Conservation (phyloP, 1,284 basidiomycete species). For the Stereum hirsutum region DNA sequence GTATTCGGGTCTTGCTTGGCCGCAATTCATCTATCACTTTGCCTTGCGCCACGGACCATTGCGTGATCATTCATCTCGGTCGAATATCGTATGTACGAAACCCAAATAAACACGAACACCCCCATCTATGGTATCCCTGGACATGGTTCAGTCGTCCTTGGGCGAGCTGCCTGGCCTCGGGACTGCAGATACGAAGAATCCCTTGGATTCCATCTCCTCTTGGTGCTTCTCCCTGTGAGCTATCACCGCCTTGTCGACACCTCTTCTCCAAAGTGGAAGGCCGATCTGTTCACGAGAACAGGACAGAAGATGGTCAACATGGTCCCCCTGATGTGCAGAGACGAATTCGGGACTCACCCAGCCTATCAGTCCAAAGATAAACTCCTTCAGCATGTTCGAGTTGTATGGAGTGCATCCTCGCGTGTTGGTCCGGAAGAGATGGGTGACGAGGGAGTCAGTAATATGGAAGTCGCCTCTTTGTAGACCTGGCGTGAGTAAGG, state of each 20-base stretch:
- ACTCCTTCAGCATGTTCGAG: constrained; percentile 46
- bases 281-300: constrained; percentile 29
- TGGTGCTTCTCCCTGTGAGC: constrained; percentile 38
- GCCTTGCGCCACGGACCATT: too few relatives aligned
- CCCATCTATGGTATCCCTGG: too few relatives aligned
- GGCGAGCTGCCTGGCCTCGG: too few relatives aligned
- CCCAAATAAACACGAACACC: too few relatives aligned
- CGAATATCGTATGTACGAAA: too few relatives aligned
- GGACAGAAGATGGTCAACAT: neutral
- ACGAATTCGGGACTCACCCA: constrained; percentile 24
- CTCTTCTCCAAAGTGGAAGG: constrained; percentile 40
- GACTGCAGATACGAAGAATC: too few relatives aligned
- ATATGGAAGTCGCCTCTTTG: constrained; percentile 71
- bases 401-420: constrained; percentile 63
- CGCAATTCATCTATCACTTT: neutral
- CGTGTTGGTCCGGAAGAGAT: constrained; percentile 61
- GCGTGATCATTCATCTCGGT: too few relatives aligned
- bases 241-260: constrained; percentile 37
- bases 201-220: constrained; percentile 26
- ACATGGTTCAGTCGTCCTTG: too few relatives aligned
- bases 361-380: constrained; percentile 32
- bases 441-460: constrained; percentile 60
- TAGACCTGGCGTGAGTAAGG: constrained; percentile 41
- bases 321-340: neutral
- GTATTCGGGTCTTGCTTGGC: neutral